Evolutionary conservation across 169 alveolate species (phyloP), one percentile per base, ranked within the genome.

Genomic region (Cryptosporidium tyzzeri): DNA sequence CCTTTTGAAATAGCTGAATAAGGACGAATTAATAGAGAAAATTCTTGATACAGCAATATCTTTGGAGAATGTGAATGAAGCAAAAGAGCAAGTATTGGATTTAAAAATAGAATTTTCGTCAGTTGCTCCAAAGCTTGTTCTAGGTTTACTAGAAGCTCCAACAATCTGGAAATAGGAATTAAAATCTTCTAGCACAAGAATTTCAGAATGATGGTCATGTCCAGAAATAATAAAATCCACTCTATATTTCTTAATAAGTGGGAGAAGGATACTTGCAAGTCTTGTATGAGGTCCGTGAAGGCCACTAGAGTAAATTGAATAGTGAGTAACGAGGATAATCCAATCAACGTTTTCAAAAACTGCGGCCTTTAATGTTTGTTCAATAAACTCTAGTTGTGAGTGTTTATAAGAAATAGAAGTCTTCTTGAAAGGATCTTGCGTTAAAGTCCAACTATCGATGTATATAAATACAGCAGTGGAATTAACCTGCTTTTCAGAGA

Each of bases 281-380:
- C 65, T 80, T 41, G 51, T 31, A 61, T 80, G 89, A 10, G 89
- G 89, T 14, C 89, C 89, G 23, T 80, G 89, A 67, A 67, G 45
- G 35, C 89, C 89, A 41, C 89, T 80, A 2, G 89, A 80, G 26
- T 41, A 80, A 44, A 80, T 62, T 80, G 89, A 65, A 80, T 80
- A 80, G 18, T 80, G 89, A 45, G 73, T 80, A 62, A 80, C 75
- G 3, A 80, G 69, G 8, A 62, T 62, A 18, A 80, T 80, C 89
- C 89, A 80, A 29, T 80, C 89, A 26, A 80, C 74, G 2, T 41
- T n/a, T 9, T 80, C 65, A 62, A 18, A 37, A 29, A 59, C 26
- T 6, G 80, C 55, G 12, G 89, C 89, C 68, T 48, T 80, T 14
- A 80, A 58, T 3, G 75, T 33, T 44, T 65, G 69, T 62, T 80